These are phyloP conservation scores for Ramicandelaber brevisporus DNA, from an alignment of 192 early-diverging fungal species.

Conservation along the genomic window DNA sequence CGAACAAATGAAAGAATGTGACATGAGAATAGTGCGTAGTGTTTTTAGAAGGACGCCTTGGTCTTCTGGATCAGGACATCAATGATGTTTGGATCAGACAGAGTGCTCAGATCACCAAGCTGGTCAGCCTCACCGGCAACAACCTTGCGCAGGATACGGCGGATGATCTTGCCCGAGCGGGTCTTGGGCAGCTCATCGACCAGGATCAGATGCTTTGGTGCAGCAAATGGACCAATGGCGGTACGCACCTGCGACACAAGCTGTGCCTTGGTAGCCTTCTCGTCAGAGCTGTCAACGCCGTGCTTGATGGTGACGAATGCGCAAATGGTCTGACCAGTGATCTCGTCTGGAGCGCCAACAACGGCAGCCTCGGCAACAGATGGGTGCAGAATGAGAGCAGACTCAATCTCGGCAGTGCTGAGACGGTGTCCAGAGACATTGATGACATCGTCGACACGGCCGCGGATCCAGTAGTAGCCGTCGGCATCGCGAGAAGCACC, in stretches of 20 bases:
- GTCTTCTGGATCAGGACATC: slow-evolving; percentile 20
- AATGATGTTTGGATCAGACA: slow-evolving; percentile 54
- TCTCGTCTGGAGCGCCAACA: slow-evolving; percentile 62
- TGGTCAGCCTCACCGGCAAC: slow-evolving; percentile 59
- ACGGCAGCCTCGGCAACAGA: slow-evolving; percentile 75
- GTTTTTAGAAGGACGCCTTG: too few relatives aligned
- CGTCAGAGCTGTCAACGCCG: slow-evolving; percentile 17
- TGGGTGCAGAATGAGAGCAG: slow-evolving; percentile 53
- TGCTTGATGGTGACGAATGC: slow-evolving; percentile 64
- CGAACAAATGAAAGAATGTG: too few relatives aligned
- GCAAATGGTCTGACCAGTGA: slow-evolving; percentile 79
- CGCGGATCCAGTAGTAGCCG: slow-evolving; percentile 89
- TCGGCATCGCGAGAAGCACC: slow-evolving; percentile 76
- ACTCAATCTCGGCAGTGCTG: slow-evolving; percentile 83
- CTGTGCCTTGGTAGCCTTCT: slow-evolving; percentile 22
- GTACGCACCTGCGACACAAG: slow-evolving; percentile 54
- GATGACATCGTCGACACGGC: slow-evolving; percentile 82
- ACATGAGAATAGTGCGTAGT: too few relatives aligned
- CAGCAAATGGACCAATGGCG: slow-evolving; percentile 82
- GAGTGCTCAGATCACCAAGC: slow-evolving; percentile 68
- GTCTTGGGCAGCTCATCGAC: slow-evolving; percentile 86
- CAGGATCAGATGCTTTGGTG: slow-evolving; percentile 65
- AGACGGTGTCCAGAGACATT: slow-evolving; percentile 90
- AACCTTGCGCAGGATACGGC: slow-evolving; percentile 81
- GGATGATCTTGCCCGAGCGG: slow-evolving; percentile 87